These are phyloP conservation scores for Adansonia gregorii DNA, from an alignment of 441 rosid species.

Conservation along the genomic window DNA sequence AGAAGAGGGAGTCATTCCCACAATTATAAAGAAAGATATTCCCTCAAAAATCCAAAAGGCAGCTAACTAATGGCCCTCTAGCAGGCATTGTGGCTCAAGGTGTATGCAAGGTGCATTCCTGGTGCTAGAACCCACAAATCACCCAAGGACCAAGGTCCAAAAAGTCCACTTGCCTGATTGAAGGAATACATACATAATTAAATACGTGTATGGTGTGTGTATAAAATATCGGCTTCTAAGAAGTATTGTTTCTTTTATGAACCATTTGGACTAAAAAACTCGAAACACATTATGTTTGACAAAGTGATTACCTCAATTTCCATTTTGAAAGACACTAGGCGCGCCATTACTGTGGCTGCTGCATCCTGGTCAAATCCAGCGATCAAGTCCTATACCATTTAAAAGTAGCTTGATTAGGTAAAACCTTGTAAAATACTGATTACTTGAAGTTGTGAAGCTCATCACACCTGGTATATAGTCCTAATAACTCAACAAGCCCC, in stretches of 20 bases:
- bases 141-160: not conserved
- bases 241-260: not conserved
- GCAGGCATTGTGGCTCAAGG: constrained; percentile 7
- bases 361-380: constrained; percentile 99
- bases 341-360: constrained; percentile 92
- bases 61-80: not conserved
- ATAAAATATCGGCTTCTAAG: not conserved
- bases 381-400: constrained; percentile 68
- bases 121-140: not conserved
- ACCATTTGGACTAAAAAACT: not conserved
- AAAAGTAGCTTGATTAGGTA: constrained; percentile 20
- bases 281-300: not conserved
- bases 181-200: not conserved
- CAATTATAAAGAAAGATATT: not conserved
- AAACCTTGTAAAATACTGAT: constrained; percentile 16
- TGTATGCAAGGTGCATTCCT: not conserved
- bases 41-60: constrained; percentile 6
- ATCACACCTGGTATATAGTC: not conserved
- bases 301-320: constrained; percentile 75
- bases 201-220: not conserved
- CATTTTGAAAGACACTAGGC: constrained; percentile 90
- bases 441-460: constrained; percentile 13
- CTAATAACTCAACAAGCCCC: not conserved
- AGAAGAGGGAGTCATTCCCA: not conserved
- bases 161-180: not conserved